Conservation (phyloP, 2,329 filamentous ascomycete genomes). For the Coniochaeta sp. region DNA sequence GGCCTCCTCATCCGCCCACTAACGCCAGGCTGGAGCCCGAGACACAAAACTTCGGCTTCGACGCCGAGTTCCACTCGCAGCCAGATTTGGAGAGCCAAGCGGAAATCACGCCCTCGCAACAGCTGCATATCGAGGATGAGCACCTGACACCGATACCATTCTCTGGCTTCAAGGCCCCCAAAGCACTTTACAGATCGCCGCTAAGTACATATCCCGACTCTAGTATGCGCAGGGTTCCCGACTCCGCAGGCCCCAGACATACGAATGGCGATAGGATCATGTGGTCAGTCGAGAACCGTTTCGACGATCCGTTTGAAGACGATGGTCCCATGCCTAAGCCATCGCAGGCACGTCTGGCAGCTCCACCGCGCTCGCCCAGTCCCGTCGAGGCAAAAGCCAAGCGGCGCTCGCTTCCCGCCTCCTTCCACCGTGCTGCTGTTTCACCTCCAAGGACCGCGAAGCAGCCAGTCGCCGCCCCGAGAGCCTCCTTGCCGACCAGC, state of each 20-base stretch:
- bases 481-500: not conserved
- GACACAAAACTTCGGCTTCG: conserved; percentile 33
- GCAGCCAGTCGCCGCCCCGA: not conserved
- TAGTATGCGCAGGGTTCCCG: not conserved
- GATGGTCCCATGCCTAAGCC: not conserved
- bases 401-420: not conserved
- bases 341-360: not conserved
- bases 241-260: not conserved
- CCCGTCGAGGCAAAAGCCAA: conserved; percentile 1
- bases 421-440: not conserved
- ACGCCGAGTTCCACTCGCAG: not conserved
- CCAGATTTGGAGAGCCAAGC: conserved; percentile 4
- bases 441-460: not conserved
- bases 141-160: not conserved
- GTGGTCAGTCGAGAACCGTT: not conserved
- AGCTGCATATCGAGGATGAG: conserved; percentile 27
- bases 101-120: conserved; percentile 36
- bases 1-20: conserved; percentile 8
- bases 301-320: too few species aligned
- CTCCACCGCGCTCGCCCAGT: not conserved
- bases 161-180: not conserved
- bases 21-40: conserved; percentile 30
- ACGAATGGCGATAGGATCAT: not conserved
- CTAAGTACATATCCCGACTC: not conserved
- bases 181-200: not conserved